Evolutionary conservation across 306 rosid genomes (phyloP), one percentile per base, ranked within the genome.

Genomic region (Hylodesmum podocarpum): DNA sequence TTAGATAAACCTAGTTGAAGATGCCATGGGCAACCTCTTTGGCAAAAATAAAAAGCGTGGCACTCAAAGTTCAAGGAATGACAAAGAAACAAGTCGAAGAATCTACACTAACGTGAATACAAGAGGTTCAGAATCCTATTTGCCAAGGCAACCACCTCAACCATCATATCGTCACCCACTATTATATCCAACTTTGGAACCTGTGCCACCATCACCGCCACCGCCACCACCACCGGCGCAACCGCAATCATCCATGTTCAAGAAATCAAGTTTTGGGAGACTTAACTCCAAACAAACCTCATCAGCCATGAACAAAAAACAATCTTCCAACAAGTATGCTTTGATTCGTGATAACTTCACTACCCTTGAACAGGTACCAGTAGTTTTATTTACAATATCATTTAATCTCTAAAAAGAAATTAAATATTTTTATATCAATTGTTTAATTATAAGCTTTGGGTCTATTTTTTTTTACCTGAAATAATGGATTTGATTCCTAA

Each of bases 301-400:
- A 70, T 51, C 49, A 62, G 22, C 15, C 3, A 27, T 6, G 6
- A 1, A 4, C 22, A 3, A 78, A 22, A 83, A 85, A 36, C 50
- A 43, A 44, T 21, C 84, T 34, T n/a, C 49, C 8, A 80, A 66
- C 84, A 81, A 89, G 83, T 93, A 87, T 74, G 88, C 76, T 63
- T 71, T 74, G 4, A 93, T 93, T 37, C 82, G 76, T 2, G 97
- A 93, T 72, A 78, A 69, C 61, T 93, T 87, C 88, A 62, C 86
- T 15, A 72, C 93, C 15, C 82, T 93, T 16, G 84, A 88, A 16
- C 88, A 93, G 91, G 97, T 93, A 1, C 37, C n/a, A n/a, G n/a
- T n/a, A n/a, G n/a, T 22, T 39, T 22, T 13, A 22, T 14, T 39
- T 24, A 9, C 9, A 2, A 40, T 6, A 22, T 22, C 3, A 46